Base-by-base conservation (phyloP, 192 early-diverging fungal species). In the Lobosporangium transversale region DNA sequence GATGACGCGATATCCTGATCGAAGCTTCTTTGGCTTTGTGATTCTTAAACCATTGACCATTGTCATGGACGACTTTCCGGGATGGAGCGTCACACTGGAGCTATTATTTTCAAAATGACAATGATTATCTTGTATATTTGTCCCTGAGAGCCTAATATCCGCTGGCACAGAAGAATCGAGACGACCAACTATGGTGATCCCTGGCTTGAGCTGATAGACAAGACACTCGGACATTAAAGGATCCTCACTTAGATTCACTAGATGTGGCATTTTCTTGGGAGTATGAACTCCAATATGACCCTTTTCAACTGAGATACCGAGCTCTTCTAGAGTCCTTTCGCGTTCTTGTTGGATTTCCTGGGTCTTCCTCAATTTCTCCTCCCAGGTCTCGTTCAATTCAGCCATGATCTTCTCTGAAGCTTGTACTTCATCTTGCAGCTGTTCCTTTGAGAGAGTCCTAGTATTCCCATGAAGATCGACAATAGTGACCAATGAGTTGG, bases 161-260 rank as follows among this genome's bases (percentile, higher is more conserved):
- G 80, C 75, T 5, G 64, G 66, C 1, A 36, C 50, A 20, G 67
- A 62, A 20, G 78, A 74, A 11, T 82, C 80, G 30, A 80, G 64
- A 0, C 81, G 68, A 9, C 92, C 95, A 4, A 94, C 94, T 8
- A 73, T 58, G 0, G 93, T 93, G 7, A 62, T 79, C 0, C 95
- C 95, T 1, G 86, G 84, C 45, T 90, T 90, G 53, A 97, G 82
- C 50, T 90, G 90, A 80, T 95, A 95, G n/a, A 97, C 86, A 3
- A 97, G 82, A 58, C 94, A 95, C 66, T 97, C 94, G 18, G 91
- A 91, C 90, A 93, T 91, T 17, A 92, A 84, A 50, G 94, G 92
- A 68, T 97, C 92, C 68, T 95, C 94, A 67, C 92, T 94, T 23
- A 94, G 86, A 62, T 95, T 97, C 58, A 97, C 87, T 48, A 97